Base-by-base conservation (phyloP, 225 moss, liverwort and hornwort genomes). In the Anthoceros angustus region DNA sequence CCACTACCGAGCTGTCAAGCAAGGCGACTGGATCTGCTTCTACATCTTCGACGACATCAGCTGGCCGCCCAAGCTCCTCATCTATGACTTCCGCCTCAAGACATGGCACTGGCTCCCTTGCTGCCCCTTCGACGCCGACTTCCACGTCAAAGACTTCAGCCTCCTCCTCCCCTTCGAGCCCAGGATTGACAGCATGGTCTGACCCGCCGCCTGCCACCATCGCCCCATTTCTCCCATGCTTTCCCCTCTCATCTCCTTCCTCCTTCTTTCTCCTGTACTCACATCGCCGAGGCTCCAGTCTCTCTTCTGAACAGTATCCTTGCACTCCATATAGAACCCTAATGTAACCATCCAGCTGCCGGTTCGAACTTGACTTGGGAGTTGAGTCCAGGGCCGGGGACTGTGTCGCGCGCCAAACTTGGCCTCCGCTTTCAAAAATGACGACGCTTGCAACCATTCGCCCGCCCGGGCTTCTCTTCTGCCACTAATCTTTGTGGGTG, bases 21-120 rank as follows among this genome's bases (percentile, higher is more conserved):
- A 55, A 23, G 55, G 55, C n/a, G 55, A 55, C 55, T 55, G 55
- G 55, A 55, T 55, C 55, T 55, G 55, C 23, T 55, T 55, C 55
- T 55, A 55, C 55, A 55, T 55, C 23, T 55, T 55, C 55, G 55
- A 55, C 23, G 55, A 55, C 55, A 55, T 55, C 6, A 55, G 55
- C 14, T 55, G 55, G 55, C 55, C 55, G n/a, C 55, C 55, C 55
- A 55, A 55, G 55, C 55, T 55, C n/a, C 55, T 55, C 55, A 55
- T 55, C 0, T 55, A 55, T 20, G 55, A 55, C 55, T 55, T 55
- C 55, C 55, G 55, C 7, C 55, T 3, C n/a, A 55, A 55, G 55
- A 55, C 18, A 18, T 55, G 55, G 55, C 55, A 55, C n/a, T 55
- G 55, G 55, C 55, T 55, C n/a, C 55, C 55, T 23, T 5, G 55